Conservation (phyloP, 495 filamentous ascomycete species). For the Lasiosphaeria miniovina region DNA sequence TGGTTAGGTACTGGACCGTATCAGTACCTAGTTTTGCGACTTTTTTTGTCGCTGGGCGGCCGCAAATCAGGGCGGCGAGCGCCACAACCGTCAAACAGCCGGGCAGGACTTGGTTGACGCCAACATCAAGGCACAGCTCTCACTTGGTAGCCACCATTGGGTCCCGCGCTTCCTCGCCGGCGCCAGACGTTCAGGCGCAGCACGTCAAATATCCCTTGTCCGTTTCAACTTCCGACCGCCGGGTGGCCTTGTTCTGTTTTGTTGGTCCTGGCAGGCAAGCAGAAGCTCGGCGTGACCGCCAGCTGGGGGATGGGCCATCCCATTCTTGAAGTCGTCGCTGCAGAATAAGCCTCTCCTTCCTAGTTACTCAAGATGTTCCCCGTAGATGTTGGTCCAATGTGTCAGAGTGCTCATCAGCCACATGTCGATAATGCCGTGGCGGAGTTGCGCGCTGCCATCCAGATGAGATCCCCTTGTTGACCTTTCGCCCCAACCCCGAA, state of each 20-base stretch:
- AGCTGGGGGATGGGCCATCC: too few relatives aligned
- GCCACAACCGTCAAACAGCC: background rate
- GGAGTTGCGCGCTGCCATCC: too few relatives aligned
- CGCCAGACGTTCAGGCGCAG: background rate
- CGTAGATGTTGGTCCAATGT: too few relatives aligned
- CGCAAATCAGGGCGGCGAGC: conserved; percentile 3
- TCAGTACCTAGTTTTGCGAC: background rate
- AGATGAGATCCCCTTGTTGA: too few relatives aligned
- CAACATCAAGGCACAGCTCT: background rate
- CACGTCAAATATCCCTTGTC: background rate
- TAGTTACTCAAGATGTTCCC: too few relatives aligned
- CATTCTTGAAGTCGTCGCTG: too few relatives aligned
- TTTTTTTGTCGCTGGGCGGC: background rate
- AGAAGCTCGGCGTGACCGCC: too few relatives aligned
- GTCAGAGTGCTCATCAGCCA: too few relatives aligned
- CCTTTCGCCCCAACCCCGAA: too few relatives aligned
- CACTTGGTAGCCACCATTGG: background rate
- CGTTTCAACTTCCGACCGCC: conserved; percentile 1
- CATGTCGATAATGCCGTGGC: too few relatives aligned
- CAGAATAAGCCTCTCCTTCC: too few relatives aligned
- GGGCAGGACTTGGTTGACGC: background rate
- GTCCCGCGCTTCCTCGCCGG: background rate
- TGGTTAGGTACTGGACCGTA: background rate
- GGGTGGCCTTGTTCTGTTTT: background rate
- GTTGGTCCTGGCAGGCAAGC: too few relatives aligned